Percentiles rank a stretch among this genome's conserved stretches.
Conservation (phyloP, 768 basidiomycete genomes). For the Collybia nuda region DNA sequence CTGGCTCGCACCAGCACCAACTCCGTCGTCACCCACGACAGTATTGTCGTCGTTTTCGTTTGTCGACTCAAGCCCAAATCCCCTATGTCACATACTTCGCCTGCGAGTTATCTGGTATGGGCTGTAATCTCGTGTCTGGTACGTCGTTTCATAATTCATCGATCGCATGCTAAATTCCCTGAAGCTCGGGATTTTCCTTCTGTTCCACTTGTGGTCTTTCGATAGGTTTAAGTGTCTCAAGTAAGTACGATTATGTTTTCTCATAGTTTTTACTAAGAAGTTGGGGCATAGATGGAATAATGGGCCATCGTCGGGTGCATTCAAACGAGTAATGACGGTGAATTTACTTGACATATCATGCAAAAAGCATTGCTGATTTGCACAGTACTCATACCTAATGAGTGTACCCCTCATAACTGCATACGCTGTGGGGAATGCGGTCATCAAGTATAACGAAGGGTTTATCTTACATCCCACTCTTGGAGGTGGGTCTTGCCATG, state of each 20-base stretch:
- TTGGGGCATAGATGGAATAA: constrained; percentile 58
- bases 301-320: constrained; percentile 66
- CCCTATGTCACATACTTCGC: constrained; percentile 62
- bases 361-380: not conserved
- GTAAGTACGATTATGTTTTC: constrained; percentile 30
- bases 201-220: constrained; percentile 79
- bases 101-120: constrained; percentile 65
- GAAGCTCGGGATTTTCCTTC: constrained; percentile 60
- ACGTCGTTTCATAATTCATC: constrained; percentile 15
- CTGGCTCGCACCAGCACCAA: no score
- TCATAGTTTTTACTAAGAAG: not conserved
- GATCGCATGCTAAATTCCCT: not conserved
- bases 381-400: constrained; percentile 70
- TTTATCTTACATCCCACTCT: constrained; percentile 41
- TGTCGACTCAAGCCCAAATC: constrained; percentile 8
- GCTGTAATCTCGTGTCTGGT: constrained; percentile 53
- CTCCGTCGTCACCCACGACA: no score
- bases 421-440: constrained; percentile 61
- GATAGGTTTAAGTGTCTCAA: constrained; percentile 74
- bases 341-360: constrained; percentile 15
- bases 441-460: constrained; percentile 76
- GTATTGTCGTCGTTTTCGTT: not conserved
- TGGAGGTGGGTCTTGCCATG: constrained; percentile 47
- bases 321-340: constrained; percentile 87
- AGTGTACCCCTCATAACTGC: constrained; percentile 58